Percentiles rank a stretch among this genome's conserved stretches.
Conservation (phyloP, 2,329 filamentous ascomycete genomes). For the Sporothrix schenckii region DNA sequence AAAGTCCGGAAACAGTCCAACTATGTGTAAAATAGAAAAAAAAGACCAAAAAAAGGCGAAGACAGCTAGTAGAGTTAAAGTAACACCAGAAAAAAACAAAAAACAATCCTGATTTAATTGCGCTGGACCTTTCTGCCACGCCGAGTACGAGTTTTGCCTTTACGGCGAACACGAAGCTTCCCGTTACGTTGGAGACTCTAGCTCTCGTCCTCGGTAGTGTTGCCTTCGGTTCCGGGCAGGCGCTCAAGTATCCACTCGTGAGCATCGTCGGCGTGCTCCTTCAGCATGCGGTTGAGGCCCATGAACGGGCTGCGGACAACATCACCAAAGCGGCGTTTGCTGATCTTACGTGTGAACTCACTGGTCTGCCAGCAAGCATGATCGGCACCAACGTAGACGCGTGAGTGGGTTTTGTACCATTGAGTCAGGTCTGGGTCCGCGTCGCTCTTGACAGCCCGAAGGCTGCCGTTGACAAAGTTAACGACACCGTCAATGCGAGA, state of each 20-base stretch:
- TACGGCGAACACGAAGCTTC: background rate
- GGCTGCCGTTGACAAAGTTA: constrained; percentile 76
- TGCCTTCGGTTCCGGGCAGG: constrained; percentile 43
- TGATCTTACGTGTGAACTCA: constrained; percentile 61
- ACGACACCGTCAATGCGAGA: constrained; percentile 70
- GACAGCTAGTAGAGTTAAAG: background rate
- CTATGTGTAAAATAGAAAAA: background rate
- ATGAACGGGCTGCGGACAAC: constrained; percentile 56
- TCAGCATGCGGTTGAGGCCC: constrained; percentile 61
- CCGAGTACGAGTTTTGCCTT: background rate
- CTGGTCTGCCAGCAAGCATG: constrained; percentile 76
- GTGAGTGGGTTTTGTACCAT: constrained; percentile 84
- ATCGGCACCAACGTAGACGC: constrained; percentile 73
- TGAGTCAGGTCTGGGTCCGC: constrained; percentile 69
- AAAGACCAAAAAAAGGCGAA: background rate
- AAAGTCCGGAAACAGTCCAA: too few relatives aligned
- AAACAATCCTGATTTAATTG: background rate
- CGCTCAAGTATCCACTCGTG: constrained; percentile 55
- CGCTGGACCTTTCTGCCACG: background rate
- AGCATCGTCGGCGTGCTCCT: constrained; percentile 55
- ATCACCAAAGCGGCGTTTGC: constrained; percentile 62
- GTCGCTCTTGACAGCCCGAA: constrained; percentile 79
- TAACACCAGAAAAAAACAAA: background rate
- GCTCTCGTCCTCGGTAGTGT: constrained; percentile 55
- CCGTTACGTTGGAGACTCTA: background rate